Conservation (phyloP, 75 land plant genomes). For the Larix kaempferi region DNA sequence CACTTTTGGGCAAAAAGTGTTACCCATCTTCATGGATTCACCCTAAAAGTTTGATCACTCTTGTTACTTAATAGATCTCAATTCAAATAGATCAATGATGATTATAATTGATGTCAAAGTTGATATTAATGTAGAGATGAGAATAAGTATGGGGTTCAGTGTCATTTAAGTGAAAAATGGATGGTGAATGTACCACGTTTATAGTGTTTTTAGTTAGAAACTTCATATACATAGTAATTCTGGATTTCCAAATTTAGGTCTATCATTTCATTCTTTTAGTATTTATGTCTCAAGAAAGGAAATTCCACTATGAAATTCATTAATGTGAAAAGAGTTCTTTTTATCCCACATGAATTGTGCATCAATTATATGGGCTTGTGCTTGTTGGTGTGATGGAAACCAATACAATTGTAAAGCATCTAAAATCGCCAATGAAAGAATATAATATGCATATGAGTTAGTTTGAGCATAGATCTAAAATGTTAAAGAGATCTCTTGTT, state of each 20-base stretch:
- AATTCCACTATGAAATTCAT: conserved; percentile 10
- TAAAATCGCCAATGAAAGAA: too few relatives aligned
- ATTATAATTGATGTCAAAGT: conserved; percentile 8
- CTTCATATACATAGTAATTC: neutral
- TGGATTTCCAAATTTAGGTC: conserved; percentile 5
- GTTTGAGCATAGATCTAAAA: too few relatives aligned
- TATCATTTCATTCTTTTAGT: conserved; percentile 9
- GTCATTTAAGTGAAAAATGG: conserved; percentile 6
- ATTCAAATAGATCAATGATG: too few relatives aligned
- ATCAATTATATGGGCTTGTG: neutral
- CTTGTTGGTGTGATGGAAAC: too few relatives aligned
- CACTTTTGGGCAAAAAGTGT: too few relatives aligned
- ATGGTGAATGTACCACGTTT: conserved; percentile 7
- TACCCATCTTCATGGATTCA: too few relatives aligned
- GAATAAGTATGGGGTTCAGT: conserved; percentile 1
- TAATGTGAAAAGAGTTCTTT: conserved; percentile 7
- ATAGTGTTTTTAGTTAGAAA: conserved; percentile 4
- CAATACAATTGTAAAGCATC: neutral
- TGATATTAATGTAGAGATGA: neutral
- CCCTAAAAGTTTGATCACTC: too few relatives aligned
- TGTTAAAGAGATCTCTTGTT: too few relatives aligned
- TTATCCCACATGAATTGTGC: neutral
- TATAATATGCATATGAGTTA: too few relatives aligned
- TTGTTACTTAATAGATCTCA: too few relatives aligned
- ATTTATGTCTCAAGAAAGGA: neutral